Percentiles rank a stretch among this genome's conserved stretches.
Evolutionary conservation across 352 stramenopile species (phyloP).

Genomic region (Globisporangium nodosum): DNA sequence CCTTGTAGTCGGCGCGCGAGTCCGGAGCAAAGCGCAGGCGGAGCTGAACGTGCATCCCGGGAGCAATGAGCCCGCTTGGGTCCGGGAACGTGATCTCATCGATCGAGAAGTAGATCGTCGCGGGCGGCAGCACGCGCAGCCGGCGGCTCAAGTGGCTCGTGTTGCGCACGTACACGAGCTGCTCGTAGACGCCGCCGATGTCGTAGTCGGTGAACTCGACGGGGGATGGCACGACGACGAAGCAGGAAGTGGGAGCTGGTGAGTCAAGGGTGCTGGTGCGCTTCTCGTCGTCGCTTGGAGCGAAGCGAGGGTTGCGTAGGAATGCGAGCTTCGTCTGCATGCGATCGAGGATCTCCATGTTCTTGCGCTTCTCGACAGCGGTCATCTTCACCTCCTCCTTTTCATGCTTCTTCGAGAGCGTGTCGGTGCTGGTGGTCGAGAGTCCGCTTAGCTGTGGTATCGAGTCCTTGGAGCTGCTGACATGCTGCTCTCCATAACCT

Average conservation of each 20-base stretch:
- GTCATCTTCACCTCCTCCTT: slow-evolving; percentile 26
- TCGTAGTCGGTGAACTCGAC: slow-evolving; percentile 71
- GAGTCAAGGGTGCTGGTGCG: background rate
- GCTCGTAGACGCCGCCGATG: slow-evolving; percentile 70
- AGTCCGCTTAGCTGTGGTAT: background rate
- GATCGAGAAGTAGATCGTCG: slow-evolving; percentile 62
- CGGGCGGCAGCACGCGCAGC: slow-evolving; percentile 54
- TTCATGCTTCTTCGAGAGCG: background rate
- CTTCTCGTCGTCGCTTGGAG: background rate
- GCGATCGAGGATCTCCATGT: slow-evolving; percentile 58
- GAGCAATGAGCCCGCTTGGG: slow-evolving; percentile 51
- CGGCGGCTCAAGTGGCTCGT: slow-evolving; percentile 43
- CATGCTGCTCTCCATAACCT: background rate
- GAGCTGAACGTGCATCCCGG: slow-evolving; percentile 63
- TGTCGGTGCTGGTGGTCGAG: background rate
- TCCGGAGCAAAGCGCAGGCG: slow-evolving; percentile 59
- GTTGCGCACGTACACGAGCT: slow-evolving; percentile 62
- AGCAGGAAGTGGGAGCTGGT: slow-evolving; percentile 13
- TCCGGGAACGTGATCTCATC: slow-evolving; percentile 45
- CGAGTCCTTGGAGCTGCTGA: background rate
- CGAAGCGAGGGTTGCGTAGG: slow-evolving; percentile 56
- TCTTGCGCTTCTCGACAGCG: slow-evolving; percentile 46
- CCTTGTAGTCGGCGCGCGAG: slow-evolving; percentile 71
- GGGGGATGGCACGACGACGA: slow-evolving; percentile 44
- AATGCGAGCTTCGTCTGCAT: slow-evolving; percentile 83